Conservation (phyloP, 2,329 filamentous ascomycete genomes). For the Lomentospora prolificans region DNA sequence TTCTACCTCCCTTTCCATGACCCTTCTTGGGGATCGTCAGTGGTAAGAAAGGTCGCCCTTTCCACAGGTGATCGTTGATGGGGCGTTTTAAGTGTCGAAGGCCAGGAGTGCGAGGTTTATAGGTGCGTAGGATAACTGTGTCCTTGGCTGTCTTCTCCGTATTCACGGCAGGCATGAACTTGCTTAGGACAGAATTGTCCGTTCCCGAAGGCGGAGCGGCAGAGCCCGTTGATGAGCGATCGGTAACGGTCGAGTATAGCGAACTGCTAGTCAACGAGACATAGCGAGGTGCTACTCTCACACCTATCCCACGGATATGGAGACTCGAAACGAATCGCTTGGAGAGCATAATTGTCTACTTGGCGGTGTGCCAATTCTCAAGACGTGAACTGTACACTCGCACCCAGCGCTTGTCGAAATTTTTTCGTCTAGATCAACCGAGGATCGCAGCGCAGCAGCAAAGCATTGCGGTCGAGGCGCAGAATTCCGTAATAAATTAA, state of each 20-base stretch:
- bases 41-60: conserved; percentile 71
- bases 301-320: too few species aligned
- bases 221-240: neutral
- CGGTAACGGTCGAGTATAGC: neutral
- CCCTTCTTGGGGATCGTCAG: conserved; percentile 91
- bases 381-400: too few species aligned
- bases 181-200: neutral
- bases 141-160: conserved; percentile 11
- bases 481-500: too few species aligned
- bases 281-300: neutral
- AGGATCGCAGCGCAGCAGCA: too few species aligned
- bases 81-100: conserved; percentile 83
- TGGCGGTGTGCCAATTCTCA: too few species aligned
- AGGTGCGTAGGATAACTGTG: conserved; percentile 59
- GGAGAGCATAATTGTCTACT: too few species aligned
- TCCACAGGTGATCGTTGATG: conserved; percentile 95
- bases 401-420: too few species aligned
- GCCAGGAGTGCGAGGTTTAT: conserved; percentile 89
- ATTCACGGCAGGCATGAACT: neutral
- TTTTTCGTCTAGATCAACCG: too few species aligned
- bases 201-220: neutral
- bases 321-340: too few species aligned
- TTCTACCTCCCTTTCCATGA: conserved; percentile 84
- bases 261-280: neutral
- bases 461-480: too few species aligned